phyloP scores from a whole-genome alignment of 345 rosid genomes.

The Raphanus raphanistrum region DNA sequence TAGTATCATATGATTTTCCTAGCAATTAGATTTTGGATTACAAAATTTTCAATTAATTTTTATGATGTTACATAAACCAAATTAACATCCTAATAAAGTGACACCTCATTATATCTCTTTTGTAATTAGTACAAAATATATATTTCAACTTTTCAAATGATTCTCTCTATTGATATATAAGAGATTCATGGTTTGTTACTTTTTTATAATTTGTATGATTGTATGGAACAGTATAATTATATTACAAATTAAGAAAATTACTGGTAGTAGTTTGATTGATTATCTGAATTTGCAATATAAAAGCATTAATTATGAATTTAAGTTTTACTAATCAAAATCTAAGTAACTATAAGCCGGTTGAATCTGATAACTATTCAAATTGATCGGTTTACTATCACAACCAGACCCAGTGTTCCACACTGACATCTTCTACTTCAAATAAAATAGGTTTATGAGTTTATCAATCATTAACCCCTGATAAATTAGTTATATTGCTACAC shows the following conservation, averaged over 20 bases:
- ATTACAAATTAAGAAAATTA: not conserved
- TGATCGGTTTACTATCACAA: not conserved
- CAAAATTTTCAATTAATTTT: too few relatives aligned
- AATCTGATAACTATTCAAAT: not conserved
- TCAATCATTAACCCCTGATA: not conserved
- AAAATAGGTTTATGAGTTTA: too few relatives aligned
- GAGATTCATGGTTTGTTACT: not conserved
- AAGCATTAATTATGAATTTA: not conserved
- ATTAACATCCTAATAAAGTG: too few relatives aligned
- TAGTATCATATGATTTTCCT: too few relatives aligned
- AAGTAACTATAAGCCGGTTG: too few relatives aligned
- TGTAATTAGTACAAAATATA: too few relatives aligned
- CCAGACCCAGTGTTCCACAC: not conserved
- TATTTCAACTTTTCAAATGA: too few relatives aligned
- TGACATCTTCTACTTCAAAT: not conserved
- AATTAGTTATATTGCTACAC: not conserved
- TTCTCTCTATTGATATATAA: too few relatives aligned
- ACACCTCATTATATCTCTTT: too few relatives aligned
- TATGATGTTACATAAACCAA: too few relatives aligned
- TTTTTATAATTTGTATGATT: not conserved
- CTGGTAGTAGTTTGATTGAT: not conserved
- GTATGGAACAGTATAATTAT: too few relatives aligned
- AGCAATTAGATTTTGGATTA: too few relatives aligned
- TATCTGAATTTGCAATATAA: not conserved
- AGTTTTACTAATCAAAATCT: not conserved